Conservation (phyloP, 164 flowering plant species). For the Chimonanthus praecox region DNA sequence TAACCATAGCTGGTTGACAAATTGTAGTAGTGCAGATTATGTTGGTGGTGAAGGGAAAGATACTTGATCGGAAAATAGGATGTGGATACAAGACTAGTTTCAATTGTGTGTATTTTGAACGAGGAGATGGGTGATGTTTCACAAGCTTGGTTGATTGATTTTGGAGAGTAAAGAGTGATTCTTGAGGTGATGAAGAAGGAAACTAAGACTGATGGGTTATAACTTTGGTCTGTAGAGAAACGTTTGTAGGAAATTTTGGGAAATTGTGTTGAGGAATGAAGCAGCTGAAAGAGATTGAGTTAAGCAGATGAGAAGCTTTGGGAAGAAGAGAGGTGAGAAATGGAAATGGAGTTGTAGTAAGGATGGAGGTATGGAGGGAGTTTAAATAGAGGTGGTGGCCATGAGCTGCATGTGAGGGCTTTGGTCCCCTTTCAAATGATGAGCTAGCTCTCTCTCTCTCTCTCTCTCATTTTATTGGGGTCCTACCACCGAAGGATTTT, state of each 20-base stretch:
- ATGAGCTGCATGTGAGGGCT: conserved; percentile 9
- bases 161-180: background rate
- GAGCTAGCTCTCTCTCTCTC: background rate
- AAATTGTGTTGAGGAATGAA: background rate
- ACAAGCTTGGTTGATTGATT: background rate
- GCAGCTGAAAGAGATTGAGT: background rate
- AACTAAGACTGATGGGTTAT: background rate
- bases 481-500: no score
- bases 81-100: background rate
- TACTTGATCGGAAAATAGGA: background rate
- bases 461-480: no score
- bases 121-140: background rate
- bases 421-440: conserved; percentile 8
- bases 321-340: background rate
- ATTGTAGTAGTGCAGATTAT: background rate
- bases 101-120: background rate
- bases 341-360: background rate
- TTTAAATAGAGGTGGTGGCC: conserved; percentile 37
- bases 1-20: conserved; percentile 26
- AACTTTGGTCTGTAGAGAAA: background rate
- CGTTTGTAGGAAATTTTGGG: background rate
- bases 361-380: conserved; percentile 25
- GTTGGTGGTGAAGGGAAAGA: background rate
- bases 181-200: background rate
- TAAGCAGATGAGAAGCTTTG: background rate